These are phyloP conservation scores for Saccharomyces kudriavzevii DNA, from an alignment of 805 yeast species.

Conservation along the genomic window DNA sequence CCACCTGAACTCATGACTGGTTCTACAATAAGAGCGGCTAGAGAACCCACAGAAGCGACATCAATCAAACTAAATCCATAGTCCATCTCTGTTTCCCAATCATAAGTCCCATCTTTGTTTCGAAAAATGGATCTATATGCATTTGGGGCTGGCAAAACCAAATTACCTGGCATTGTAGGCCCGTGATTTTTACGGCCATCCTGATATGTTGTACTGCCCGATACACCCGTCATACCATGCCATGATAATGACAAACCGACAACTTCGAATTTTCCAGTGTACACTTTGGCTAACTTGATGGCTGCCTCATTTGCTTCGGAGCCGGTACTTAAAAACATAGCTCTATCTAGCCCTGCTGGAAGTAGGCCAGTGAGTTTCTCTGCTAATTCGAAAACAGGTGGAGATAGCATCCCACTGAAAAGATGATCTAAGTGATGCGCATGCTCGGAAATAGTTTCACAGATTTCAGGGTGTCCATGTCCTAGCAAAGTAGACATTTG, in stretches of 20 bases:
- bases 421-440: constrained; percentile 21
- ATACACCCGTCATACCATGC: constrained; percentile 29
- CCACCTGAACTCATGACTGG: constrained; percentile 50
- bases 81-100: constrained; percentile 25
- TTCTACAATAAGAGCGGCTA: constrained; percentile 45
- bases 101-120: constrained; percentile 23
- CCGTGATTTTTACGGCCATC: constrained; percentile 25
- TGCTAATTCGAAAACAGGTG: constrained; percentile 26
- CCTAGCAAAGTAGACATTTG: constrained; percentile 24
- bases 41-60: constrained; percentile 31
- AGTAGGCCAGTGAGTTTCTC: constrained; percentile 20
- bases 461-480: constrained; percentile 25
- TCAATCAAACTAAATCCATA: constrained; percentile 25
- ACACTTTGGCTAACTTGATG: constrained; percentile 26
- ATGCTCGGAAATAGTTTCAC: constrained; percentile 16
- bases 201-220: constrained; percentile 21
- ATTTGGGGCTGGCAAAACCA: constrained; percentile 25
- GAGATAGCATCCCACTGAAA: constrained; percentile 24
- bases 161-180: constrained; percentile 24
- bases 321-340: constrained; percentile 27
- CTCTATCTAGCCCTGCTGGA: constrained; percentile 20
- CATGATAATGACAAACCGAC: constrained; percentile 26
- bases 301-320: constrained; percentile 32
- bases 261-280: constrained; percentile 24
- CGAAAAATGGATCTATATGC: constrained; percentile 24